Evolutionary conservation across 2,329 filamentous ascomycete species (phyloP).

Genomic region (Cytospora piceae): DNA sequence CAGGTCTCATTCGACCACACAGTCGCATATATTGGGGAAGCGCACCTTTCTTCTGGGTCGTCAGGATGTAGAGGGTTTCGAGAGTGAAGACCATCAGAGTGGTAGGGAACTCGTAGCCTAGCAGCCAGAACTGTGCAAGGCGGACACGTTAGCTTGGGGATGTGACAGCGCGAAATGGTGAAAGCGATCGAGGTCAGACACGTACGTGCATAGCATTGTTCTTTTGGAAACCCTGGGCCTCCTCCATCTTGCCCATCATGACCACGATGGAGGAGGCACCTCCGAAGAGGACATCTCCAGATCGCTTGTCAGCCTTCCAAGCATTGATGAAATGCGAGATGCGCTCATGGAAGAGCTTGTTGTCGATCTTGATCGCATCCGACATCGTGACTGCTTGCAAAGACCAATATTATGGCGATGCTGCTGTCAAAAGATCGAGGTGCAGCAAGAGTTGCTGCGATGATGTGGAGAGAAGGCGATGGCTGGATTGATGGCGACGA

Average conservation of each 20-base stretch:
- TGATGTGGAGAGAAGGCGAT: slow-evolving; percentile 15
- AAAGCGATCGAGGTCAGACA: slow-evolving; percentile 8
- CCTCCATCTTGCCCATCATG: slow-evolving; percentile 93
- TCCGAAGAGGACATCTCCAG: slow-evolving; percentile 81
- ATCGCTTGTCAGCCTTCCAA: slow-evolving; percentile 96
- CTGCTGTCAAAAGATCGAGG: slow-evolving; percentile 25
- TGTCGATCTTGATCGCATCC: slow-evolving; percentile 89
- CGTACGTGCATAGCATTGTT: slow-evolving; percentile 92
- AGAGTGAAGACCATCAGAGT: slow-evolving; percentile 91
- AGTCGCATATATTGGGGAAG: background rate
- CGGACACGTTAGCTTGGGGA: slow-evolving; percentile 18
- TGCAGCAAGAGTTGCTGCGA: slow-evolving; percentile 28
- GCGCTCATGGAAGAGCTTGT: slow-evolving; percentile 90
- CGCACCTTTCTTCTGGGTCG: slow-evolving; percentile 93
- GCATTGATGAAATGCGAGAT: slow-evolving; percentile 82
- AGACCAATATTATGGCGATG: slow-evolving; percentile 22
- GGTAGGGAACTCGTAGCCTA: slow-evolving; percentile 97
- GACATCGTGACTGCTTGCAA: slow-evolving; percentile 55
- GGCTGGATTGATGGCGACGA: slow-evolving; percentile 15
- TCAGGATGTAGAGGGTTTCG: slow-evolving; percentile 88
- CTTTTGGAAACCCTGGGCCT: slow-evolving; percentile 86
- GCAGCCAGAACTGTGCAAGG: slow-evolving; percentile 81
- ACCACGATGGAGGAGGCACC: slow-evolving; percentile 86
- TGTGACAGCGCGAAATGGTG: background rate
- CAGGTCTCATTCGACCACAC: slow-evolving; percentile 35